Conservation (phyloP, 257 asterid genomes). For the Marsdenia floribunda region DNA sequence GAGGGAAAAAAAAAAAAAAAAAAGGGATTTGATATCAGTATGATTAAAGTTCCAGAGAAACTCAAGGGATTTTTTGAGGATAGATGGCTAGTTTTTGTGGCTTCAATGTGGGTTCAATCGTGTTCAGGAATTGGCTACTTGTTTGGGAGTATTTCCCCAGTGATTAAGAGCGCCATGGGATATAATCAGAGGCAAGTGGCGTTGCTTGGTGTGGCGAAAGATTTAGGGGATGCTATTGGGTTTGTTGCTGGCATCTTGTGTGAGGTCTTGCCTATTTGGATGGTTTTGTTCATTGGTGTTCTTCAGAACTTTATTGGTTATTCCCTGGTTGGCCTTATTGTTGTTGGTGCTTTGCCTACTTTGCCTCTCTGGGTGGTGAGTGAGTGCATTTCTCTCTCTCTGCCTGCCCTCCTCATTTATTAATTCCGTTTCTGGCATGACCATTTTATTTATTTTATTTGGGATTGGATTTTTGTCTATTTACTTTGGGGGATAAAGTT, state of each 20-base stretch:
- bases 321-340: conserved; percentile 77
- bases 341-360: conserved; percentile 46
- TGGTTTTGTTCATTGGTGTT: conserved; percentile 60
- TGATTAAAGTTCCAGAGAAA: conserved; percentile 20
- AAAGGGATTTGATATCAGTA: neutral
- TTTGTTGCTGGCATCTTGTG: conserved; percentile 61
- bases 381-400: conserved; percentile 27
- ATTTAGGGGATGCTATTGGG: conserved; percentile 84
- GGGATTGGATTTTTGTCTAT: neutral
- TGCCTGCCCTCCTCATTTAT: neutral
- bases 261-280: conserved; percentile 75
- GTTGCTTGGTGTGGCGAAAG: conserved; percentile 77
- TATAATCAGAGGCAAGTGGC: conserved; percentile 81
- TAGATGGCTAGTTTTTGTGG: conserved; percentile 93
- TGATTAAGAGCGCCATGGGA: conserved; percentile 59
- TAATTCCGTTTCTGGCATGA: neutral
- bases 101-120: conserved; percentile 91
- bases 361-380: conserved; percentile 90
- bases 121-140: conserved; percentile 85
- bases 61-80: conserved; percentile 33
- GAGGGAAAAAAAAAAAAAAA: too few species aligned
- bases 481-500: neutral
- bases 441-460: neutral
- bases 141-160: conserved; percentile 82
- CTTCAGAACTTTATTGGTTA: conserved; percentile 78